Evolutionary conservation across 2,329 filamentous ascomycete genomes (phyloP).

Genomic region (Pseudogymnoascus sp.): DNA sequence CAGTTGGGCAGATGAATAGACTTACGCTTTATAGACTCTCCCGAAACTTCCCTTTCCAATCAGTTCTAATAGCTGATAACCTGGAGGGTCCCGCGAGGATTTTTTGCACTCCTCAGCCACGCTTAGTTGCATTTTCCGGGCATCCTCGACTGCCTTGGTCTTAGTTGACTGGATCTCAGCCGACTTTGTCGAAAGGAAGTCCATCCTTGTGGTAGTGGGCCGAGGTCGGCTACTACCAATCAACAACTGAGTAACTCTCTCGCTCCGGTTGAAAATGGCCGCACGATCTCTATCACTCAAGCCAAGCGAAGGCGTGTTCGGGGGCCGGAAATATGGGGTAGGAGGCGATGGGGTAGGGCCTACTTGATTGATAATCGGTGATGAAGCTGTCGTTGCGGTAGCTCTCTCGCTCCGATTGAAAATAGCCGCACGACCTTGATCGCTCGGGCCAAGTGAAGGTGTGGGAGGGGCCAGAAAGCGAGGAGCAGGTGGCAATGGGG

Average conservation of each 20-base stretch:
- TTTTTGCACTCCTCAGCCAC: slow-evolving; percentile 55
- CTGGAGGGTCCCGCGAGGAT: slow-evolving; percentile 50
- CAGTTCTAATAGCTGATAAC: slow-evolving; percentile 61
- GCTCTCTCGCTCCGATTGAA: background rate
- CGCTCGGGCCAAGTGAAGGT: background rate
- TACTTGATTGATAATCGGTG: no score
- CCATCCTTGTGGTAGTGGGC: background rate
- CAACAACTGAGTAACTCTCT: background rate
- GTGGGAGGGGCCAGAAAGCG: background rate
- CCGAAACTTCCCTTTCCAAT: slow-evolving; percentile 71
- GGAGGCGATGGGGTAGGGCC: background rate
- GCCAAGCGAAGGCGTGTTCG: background rate
- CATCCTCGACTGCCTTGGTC: slow-evolving; percentile 58
- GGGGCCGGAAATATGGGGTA: background rate
- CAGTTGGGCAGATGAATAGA: slow-evolving; percentile 12
- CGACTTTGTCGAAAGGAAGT: slow-evolving; percentile 33
- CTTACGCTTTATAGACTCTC: slow-evolving; percentile 58
- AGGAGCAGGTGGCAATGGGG: background rate
- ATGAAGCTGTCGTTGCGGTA: background rate
- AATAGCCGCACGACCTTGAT: background rate
- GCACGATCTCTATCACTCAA: background rate
- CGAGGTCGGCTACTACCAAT: background rate
- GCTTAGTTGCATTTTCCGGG: slow-evolving; percentile 57
- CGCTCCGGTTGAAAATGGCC: background rate
- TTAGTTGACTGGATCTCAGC: slow-evolving; percentile 41